These are phyloP conservation scores for Boletus tomentosulus DNA, from an alignment of 768 basidiomycete genomes.

Conservation along the genomic window DNA sequence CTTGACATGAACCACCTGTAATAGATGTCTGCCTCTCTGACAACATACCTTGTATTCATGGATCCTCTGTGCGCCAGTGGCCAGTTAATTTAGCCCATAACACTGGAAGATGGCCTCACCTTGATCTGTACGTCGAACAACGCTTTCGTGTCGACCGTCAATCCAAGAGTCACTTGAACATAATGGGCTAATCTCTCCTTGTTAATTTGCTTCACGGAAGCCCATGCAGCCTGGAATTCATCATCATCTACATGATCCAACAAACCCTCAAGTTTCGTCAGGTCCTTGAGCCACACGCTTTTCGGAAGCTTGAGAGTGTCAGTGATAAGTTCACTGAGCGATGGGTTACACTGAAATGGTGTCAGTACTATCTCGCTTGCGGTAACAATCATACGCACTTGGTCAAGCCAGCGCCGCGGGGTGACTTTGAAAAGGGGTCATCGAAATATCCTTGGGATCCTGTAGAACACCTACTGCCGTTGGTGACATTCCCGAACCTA, in stretches of 20 bases:
- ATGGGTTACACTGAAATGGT: conserved; percentile 73
- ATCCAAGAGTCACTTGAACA: conserved; percentile 66
- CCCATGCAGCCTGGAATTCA: conserved; percentile 76
- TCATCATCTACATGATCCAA: conserved; percentile 68
- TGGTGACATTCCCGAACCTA: conserved; percentile 87
- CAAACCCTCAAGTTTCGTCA: conserved; percentile 74
- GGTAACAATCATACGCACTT: conserved; percentile 34
- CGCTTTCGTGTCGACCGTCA: conserved; percentile 68
- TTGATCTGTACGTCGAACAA: conserved; percentile 93
- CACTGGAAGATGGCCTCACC: conserved; percentile 31
- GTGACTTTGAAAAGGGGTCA: conserved; percentile 50
- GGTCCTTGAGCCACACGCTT: conserved; percentile 80
- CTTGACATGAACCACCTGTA: neutral
- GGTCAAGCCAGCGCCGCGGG: conserved; percentile 89
- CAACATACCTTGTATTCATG: conserved; percentile 83
- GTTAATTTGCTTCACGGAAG: conserved; percentile 81
- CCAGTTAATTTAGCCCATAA: neutral
- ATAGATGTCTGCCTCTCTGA: neutral
- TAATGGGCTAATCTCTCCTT: conserved; percentile 83
- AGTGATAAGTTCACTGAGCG: conserved; percentile 80
- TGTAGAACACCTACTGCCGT: conserved; percentile 62
- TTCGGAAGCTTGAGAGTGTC: conserved; percentile 72
- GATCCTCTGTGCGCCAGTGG: conserved; percentile 51
- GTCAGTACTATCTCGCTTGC: conserved; percentile 1
- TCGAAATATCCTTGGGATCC: neutral